phyloP scores from a whole-genome alignment of 805 yeast genomes.

The Saccharomycopsis schoenii region DNA sequence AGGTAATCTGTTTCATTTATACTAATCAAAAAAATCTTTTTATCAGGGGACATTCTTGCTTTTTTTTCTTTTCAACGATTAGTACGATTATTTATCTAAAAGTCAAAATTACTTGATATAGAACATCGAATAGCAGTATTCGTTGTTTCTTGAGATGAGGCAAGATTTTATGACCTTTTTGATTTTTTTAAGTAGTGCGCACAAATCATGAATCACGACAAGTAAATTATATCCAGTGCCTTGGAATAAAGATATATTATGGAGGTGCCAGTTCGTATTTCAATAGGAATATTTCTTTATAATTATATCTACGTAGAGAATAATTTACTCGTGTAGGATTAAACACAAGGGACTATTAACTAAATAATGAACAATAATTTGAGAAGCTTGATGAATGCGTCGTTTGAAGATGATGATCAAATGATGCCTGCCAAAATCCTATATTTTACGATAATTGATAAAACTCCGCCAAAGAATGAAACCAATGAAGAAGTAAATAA shows the following conservation, averaged over 20 bases:
- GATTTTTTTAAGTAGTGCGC: too few species aligned
- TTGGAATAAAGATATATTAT: too few species aligned
- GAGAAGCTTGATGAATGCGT: not conserved
- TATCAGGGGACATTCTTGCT: not conserved
- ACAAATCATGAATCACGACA: too few species aligned
- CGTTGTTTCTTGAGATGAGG: too few species aligned
- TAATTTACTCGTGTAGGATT: too few species aligned
- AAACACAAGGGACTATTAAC: too few species aligned
- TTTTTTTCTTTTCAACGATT: not conserved
- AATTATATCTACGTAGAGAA: too few species aligned
- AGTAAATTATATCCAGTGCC: too few species aligned
- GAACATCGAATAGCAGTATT: too few species aligned
- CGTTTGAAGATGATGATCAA: conserved; percentile 11
- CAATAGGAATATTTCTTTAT: too few species aligned
- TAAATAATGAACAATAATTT: not conserved
- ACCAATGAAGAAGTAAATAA: conserved; percentile 10
- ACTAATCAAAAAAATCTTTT: conserved; percentile 17
- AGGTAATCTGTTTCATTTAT: conserved; percentile 31
- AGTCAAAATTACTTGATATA: not conserved
- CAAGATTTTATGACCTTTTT: too few species aligned
- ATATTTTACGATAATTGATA: conserved; percentile 15
- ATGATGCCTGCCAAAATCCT: conserved; percentile 12
- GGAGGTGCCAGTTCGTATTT: too few species aligned
- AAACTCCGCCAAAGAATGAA: conserved; percentile 7
- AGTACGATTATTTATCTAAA: not conserved